phyloP scores from a whole-genome alignment of 2,329 filamentous ascomycete genomes.

The Xylaria sp. region DNA sequence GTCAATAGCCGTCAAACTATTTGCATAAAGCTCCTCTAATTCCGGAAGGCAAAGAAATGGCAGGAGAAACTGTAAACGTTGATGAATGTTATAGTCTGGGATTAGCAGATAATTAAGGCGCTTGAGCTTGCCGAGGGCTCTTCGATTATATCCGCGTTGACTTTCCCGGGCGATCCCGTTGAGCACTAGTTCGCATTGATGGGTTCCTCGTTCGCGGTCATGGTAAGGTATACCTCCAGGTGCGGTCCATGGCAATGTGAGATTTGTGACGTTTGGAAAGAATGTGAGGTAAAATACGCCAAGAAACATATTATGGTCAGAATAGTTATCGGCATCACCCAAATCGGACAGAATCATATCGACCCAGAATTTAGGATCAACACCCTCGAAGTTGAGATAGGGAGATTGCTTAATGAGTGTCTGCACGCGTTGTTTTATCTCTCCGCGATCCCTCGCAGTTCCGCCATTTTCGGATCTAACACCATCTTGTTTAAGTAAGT shows the following conservation, averaged over 20 bases:
- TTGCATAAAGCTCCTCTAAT: conserved; percentile 14
- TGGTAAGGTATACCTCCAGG: not conserved
- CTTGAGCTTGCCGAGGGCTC: conserved; percentile 13
- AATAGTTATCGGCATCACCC: conserved; percentile 5
- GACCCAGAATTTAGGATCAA: conserved; percentile 25
- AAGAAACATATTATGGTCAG: conserved; percentile 4
- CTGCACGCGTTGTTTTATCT: not conserved
- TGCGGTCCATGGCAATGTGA: conserved; percentile 18
- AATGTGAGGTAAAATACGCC: conserved; percentile 25
- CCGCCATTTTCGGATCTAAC: not conserved
- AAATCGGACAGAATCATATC: conserved; percentile 14
- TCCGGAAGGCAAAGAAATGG: conserved; percentile 7
- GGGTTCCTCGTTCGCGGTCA: not conserved
- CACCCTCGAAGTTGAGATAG: conserved; percentile 18
- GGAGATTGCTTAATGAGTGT: conserved; percentile 23
- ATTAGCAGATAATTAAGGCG: conserved; percentile 1
- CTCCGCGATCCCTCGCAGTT: not conserved
- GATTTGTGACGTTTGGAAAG: conserved; percentile 16
- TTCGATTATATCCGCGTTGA: conserved; percentile 1
- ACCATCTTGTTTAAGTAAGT: not conserved
- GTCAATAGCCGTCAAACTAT: conserved; percentile 12
- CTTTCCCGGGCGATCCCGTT: conserved; percentile 6
- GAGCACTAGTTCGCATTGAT: conserved; percentile 9
- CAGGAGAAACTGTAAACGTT: conserved; percentile 7
- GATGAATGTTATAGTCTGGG: conserved; percentile 12